phyloP scores from a whole-genome alignment of 2,329 filamentous ascomycete species.

The Xylaria sp. region DNA sequence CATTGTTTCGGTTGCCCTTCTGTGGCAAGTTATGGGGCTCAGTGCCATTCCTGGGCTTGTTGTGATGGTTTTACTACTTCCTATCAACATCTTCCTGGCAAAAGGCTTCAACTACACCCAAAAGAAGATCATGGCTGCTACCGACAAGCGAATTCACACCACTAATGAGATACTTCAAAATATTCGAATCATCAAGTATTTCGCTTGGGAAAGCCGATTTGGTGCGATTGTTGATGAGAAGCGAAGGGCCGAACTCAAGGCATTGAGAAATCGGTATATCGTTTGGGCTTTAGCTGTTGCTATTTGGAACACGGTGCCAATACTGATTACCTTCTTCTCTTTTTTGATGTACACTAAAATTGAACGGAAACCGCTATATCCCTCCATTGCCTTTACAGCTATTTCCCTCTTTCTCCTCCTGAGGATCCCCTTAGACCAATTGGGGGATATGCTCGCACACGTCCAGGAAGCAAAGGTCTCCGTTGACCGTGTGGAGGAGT shows the following conservation, averaged over 20 bases:
- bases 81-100: conserved; percentile 88
- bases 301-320: conserved; percentile 94
- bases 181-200: conserved; percentile 99
- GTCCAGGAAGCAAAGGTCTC: conserved; percentile 98
- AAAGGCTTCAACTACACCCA: conserved; percentile 84
- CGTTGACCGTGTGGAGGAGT: conserved; percentile 94
- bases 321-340: conserved; percentile 94
- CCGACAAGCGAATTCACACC: conserved; percentile 92
- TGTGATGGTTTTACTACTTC: conserved; percentile 87
- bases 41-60: conserved; percentile 93
- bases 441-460: conserved; percentile 98
- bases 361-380: conserved; percentile 86
- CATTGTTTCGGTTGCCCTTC: conserved; percentile 75
- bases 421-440: conserved; percentile 89
- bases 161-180: conserved; percentile 98
- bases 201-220: conserved; percentile 96
- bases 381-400: conserved; percentile 93
- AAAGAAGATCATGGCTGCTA: conserved; percentile 89
- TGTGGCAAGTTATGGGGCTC: conserved; percentile 88
- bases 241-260: conserved; percentile 75
- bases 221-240: conserved; percentile 87
- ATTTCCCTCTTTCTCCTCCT: conserved; percentile 95
- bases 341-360: conserved; percentile 92
- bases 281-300: conserved; percentile 92
- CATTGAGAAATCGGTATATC: conserved; percentile 82